Base-by-base conservation (phyloP, 2,329 filamentous ascomycete genomes). In the Paraphoma chrysanthemicola region DNA sequence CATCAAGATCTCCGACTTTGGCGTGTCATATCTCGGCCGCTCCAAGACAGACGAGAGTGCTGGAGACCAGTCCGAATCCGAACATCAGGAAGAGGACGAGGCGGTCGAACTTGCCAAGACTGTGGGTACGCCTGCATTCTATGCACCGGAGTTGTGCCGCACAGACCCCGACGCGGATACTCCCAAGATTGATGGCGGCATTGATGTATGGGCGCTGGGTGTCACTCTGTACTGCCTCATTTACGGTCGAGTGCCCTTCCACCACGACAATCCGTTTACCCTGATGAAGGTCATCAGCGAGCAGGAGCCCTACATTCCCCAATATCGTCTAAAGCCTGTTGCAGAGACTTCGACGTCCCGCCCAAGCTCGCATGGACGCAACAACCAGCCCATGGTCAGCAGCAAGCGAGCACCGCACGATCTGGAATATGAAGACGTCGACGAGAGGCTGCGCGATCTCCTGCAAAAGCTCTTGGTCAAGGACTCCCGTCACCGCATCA, bases 1-100 rank as follows among this genome's bases (percentile, higher is more conserved):
- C 12, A 92, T 97, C 71, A 99, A 99, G 82, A 99, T 99, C 58
- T 98, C 95, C 5, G 95, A 99, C 72, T 99, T 99, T 80, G 95
- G 95, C 31, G 95, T 99, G 1, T 99, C 95, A 1, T 99, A 98
- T 76, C 92, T 99, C 60, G 95, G 95, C 29, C 88, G 92, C 48
- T 92, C 92, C 1, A 90, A 93, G 55, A 86, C 91, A 39, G 92
- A 96, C 45, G 91, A 96, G 67, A 85, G 88, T 38, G 89, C 74
- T 48, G 90, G 93, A 55, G 77, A 88, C 80, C 57, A 88, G 81
- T 90, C 90, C 4, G 91, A 96, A 72, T 91, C 89, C 0, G 93
- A 97, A 74, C 90, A 91, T 10, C 88, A 87, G 41, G 92, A 96
- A 69, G 88, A 96, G 56, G 93, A 97, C 67, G 92, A 97, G 73